These are phyloP conservation scores for Nepenthes mirabilis DNA, from an alignment of 148 eudicot genomes.

Conservation along the genomic window DNA sequence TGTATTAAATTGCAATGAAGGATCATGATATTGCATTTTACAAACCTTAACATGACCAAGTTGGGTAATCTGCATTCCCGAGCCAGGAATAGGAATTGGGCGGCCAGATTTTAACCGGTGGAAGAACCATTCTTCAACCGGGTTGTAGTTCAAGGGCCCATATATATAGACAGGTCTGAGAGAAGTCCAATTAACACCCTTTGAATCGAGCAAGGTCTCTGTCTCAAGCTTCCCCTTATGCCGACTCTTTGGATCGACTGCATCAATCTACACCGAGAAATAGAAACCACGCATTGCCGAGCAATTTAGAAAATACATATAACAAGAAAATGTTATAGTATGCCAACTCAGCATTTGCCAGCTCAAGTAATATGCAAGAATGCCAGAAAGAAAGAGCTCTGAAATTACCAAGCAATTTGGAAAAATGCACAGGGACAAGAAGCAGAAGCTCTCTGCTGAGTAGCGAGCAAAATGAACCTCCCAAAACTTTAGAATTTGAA, in stretches of 20 bases:
- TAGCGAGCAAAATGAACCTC: no score
- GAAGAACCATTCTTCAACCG: constrained; percentile 99
- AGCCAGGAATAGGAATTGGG: constrained; percentile 86
- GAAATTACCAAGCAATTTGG: no score
- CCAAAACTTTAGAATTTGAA: no score
- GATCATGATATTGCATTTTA: not conserved
- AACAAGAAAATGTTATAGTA: no score
- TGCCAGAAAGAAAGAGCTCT: no score
- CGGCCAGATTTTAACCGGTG: constrained; percentile 96
- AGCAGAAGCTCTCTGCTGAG: no score
- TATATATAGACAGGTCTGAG: constrained; percentile 92
- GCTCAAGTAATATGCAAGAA: no score
- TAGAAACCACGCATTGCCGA: not conserved
- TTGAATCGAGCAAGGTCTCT: constrained; percentile 50
- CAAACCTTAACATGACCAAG: constrained; percentile 95
- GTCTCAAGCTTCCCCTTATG: constrained; percentile 98
- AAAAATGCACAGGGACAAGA: no score
- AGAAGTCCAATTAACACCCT: constrained; percentile 76
- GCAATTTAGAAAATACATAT: not conserved
- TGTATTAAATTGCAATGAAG: not conserved
- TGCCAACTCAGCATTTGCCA: no score
- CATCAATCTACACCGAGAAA: constrained; percentile 42
- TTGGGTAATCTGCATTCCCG: constrained; percentile 78
- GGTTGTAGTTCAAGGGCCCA: constrained; percentile 98
- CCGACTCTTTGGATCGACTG: constrained; percentile 97